Conservation (phyloP, 2,329 filamentous ascomycete genomes). For the Trichophaea hybrida region DNA sequence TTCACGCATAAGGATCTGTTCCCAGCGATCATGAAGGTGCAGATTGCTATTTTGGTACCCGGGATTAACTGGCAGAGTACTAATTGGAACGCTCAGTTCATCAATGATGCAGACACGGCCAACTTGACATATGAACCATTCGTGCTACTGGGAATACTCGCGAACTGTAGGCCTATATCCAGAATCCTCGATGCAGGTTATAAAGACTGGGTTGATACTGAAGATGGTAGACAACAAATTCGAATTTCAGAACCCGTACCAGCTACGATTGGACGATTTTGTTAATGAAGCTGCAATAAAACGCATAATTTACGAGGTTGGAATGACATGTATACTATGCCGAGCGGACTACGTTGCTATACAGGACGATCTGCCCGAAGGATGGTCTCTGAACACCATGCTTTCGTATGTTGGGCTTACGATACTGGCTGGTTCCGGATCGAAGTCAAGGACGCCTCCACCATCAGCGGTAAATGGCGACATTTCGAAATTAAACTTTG, state of each 20-base stretch:
- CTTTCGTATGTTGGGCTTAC: constrained; percentile 70
- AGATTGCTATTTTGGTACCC: constrained; percentile 14
- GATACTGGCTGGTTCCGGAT: constrained; percentile 54
- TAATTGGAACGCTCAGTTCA: constrained; percentile 43
- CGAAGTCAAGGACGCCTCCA: constrained; percentile 39
- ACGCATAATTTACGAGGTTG: constrained; percentile 64
- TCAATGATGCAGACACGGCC: constrained; percentile 60
- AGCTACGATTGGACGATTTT: constrained; percentile 81
- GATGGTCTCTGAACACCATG: constrained; percentile 71
- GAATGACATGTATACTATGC: constrained; percentile 52
- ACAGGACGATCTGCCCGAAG: constrained; percentile 78
- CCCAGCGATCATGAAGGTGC: constrained; percentile 82
- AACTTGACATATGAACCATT: constrained; percentile 58
- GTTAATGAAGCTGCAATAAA: constrained; percentile 80
- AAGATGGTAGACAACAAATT: constrained; percentile 66
- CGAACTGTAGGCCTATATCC: constrained; percentile 46
- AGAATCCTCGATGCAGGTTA: too few relatives aligned
- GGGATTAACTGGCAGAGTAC: not conserved
- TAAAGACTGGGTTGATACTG: not conserved
- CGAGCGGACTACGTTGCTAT: constrained; percentile 68
- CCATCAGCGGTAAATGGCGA: constrained; percentile 51
- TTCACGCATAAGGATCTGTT: constrained; percentile 92
- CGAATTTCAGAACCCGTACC: constrained; percentile 93
- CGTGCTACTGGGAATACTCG: constrained; percentile 67
- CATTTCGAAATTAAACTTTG: constrained; percentile 66